Conservation (phyloP, 2,329 filamentous ascomycete genomes). For the Zalaria obscura region DNA sequence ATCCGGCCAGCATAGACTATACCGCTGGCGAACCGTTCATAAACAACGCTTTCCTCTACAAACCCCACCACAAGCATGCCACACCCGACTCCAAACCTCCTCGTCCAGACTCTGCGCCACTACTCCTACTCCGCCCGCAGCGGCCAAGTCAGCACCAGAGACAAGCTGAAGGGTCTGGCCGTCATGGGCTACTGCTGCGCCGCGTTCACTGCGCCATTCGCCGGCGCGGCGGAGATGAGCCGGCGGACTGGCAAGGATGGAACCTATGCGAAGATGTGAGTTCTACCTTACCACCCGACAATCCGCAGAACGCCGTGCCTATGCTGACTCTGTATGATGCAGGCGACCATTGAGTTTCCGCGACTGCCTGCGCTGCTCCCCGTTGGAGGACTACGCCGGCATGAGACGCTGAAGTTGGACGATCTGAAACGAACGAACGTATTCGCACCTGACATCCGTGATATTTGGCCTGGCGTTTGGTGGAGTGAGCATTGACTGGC, state of each 20-base stretch:
- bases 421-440: no score
- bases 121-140: constrained; percentile 11
- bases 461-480: constrained; percentile 1
- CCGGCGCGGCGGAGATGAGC: constrained; percentile 18
- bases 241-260: constrained; percentile 15
- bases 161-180: constrained; percentile 13
- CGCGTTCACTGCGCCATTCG: constrained; percentile 19
- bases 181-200: constrained; percentile 19
- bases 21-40: no score
- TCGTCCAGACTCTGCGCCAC: constrained; percentile 13
- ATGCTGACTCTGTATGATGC: neutral
- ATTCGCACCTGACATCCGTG: neutral
- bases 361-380: constrained; percentile 19
- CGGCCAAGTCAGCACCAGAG: constrained; percentile 7
- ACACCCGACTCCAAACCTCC: neutral
- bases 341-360: constrained; percentile 21
- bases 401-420: constrained; percentile 1
- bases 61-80: neutral
- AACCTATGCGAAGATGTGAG: constrained; percentile 17
- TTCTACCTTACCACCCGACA: neutral
- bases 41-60: no score
- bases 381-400: constrained; percentile 19
- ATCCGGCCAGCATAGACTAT: no score
- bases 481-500: no score
- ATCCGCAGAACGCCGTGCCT: no score